Base-by-base conservation (phyloP, 805 yeast species). In the Grigorovia humatica region DNA sequence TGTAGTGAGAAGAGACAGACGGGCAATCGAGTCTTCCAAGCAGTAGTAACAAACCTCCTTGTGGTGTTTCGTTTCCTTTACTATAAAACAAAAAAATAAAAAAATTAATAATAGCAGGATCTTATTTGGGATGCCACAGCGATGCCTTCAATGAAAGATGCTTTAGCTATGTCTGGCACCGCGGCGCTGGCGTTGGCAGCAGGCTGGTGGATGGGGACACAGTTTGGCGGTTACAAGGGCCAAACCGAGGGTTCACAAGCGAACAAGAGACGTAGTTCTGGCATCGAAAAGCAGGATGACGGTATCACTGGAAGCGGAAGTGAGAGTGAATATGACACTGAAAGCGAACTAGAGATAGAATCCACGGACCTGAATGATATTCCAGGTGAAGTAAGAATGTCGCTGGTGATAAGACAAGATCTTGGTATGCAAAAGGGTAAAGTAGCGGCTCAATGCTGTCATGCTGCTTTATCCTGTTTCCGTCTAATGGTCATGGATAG, bases 361-460 rank as follows among this genome's bases (percentile, higher is more conserved):
- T 82, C 88, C 0, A 67, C 72, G 0, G 68, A 78, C 1, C 68
- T 86, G 56, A 84, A 84, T 59, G 81, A 77, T 17, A 69, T 85
- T 2, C 85, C 85, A 0, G 95, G 93, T 0, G 93, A 85, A 64
- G 87, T 84, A 12, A 73, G 85, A 60, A 85, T 91, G 96, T 89
- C 93, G 0, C 72, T 93, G 27, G 81, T 89, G 2, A 88, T 93
- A 4, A 80, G 99, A 54, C 85, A 83, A 30, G 99, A 93, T 65
- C 71, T 93, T 54, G 83, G 81, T 44, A 93, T 93, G 98, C 81
- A 85, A 35, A 88, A 88, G 68, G 99, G 99, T 20, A 93, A 93
- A 65, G 83, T 87, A 2, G 97, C 98, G 4, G 99, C 99, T 6
- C 99, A 93, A 65, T 91, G 98, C 68, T 83, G 89, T 42, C 99